Conservation (phyloP, 1,284 basidiomycete genomes). For the Apiotrichum sp. region DNA sequence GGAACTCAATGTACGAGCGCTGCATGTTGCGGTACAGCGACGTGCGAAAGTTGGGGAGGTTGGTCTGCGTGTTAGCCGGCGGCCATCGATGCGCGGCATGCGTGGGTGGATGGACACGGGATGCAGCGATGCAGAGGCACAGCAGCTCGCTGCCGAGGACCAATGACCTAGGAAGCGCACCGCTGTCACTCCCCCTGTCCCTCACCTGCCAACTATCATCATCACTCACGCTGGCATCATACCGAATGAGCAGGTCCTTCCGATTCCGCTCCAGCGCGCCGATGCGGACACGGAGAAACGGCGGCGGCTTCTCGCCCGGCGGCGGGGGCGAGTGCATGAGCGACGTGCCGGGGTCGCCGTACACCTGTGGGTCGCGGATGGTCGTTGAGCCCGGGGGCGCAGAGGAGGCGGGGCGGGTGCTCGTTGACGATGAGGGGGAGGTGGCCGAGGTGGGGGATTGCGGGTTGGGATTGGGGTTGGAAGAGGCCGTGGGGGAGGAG, state of each 20-base stretch:
- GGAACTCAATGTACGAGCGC: conserved; percentile 83
- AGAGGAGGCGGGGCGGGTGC: too few relatives aligned
- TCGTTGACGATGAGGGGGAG: not conserved
- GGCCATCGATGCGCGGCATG: not conserved
- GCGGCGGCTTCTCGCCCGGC: conserved; percentile 32
- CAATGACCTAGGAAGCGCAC: not conserved
- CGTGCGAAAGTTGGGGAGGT: conserved; percentile 81
- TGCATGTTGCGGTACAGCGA: conserved; percentile 84
- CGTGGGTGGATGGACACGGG: too few relatives aligned
- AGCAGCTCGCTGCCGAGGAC: too few relatives aligned
- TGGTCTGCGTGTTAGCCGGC: conserved; percentile 58
- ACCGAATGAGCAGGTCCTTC: conserved; percentile 80
- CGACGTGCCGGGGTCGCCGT: conserved; percentile 34
- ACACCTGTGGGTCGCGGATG: conserved; percentile 36
- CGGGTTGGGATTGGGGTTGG: not conserved
- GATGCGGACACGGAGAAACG: conserved; percentile 78
- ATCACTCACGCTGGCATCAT: conserved; percentile 76
- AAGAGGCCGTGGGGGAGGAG: not conserved
- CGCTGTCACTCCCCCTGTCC: not conserved
- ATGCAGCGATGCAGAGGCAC: too few relatives aligned
- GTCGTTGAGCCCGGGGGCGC: conserved; percentile 2
- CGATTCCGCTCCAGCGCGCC: conserved; percentile 85
- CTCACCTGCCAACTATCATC: not conserved
- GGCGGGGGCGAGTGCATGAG: conserved; percentile 18
- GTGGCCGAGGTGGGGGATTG: conserved; percentile 3